Percentiles rank a stretch among this genome's conserved stretches.
These are phyloP conservation scores for sunflower (Helianthus annuus) DNA, from an alignment of 129 eudicot genomes.

Conservation along the genomic window DNA sequence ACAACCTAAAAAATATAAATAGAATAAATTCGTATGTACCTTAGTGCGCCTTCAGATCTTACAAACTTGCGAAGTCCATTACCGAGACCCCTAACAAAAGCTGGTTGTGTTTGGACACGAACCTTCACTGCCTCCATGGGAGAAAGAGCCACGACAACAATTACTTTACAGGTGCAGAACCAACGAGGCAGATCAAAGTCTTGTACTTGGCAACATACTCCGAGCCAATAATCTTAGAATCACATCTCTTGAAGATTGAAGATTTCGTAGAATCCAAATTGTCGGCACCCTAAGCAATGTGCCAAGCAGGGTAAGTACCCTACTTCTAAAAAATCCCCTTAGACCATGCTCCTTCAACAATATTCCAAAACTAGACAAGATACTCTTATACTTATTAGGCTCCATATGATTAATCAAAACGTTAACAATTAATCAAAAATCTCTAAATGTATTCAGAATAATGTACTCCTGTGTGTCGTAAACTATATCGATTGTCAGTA, in stretches of 20 bases:
- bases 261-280: conserved; percentile 82
- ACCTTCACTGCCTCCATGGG: conserved; percentile 89
- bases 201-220: conserved; percentile 81
- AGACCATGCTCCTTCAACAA: conserved; percentile 74
- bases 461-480: too few relatives aligned
- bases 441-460: not conserved
- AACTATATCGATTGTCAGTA: not conserved
- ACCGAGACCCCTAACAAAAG: conserved; percentile 73
- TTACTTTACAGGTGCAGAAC: conserved; percentile 83
- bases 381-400: conserved; percentile 73
- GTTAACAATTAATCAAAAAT: not conserved
- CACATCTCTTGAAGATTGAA: conserved; percentile 86
- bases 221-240: conserved; percentile 81
- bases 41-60: conserved; percentile 71
- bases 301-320: conserved; percentile 81
- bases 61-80: conserved; percentile 81
- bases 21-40: conserved; percentile 38
- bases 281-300: conserved; percentile 91
- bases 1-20: not conserved
- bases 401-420: conserved; percentile 46
- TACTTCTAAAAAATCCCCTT: conserved; percentile 70
- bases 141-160: conserved; percentile 79
- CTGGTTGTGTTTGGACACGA: conserved; percentile 85
- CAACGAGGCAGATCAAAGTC: conserved; percentile 79
- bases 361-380: conserved; percentile 73